Evolutionary conservation across 345 rosid species (phyloP), one percentile per base, ranked within the genome.

Genomic region (Mercurialis annua): DNA sequence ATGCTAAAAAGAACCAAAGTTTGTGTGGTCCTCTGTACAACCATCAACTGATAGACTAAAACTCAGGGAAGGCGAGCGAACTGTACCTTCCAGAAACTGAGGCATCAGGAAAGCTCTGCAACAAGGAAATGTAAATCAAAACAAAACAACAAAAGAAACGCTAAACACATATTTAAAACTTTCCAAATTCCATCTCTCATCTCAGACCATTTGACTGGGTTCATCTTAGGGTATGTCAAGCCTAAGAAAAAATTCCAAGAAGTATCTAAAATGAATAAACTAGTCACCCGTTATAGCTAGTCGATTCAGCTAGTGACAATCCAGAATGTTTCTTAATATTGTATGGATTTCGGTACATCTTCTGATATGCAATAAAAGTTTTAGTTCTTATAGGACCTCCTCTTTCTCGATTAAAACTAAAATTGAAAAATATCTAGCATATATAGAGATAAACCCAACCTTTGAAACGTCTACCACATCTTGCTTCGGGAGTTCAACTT

Each of bases 11-110:
- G 49, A 50, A 59, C 33, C 55, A 38, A 24, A 69, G 30, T 59
- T 49, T 36, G 24, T 33, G 26, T 10, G 15, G 17, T 57, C 56
- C 21, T 2, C 20, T 40, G 9, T 24, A 23, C 31, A 58, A 58
- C 17, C 57, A 59, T 17, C 33, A 54, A 54, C 53, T 42, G 54
- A 11, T 46, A 46, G n/a, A 58, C 18, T 51, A 55, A 27, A 31
- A 23, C 59, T 33, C 33, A 16, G 66, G 67, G 51, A 64, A 61
- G 62, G 26, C 23, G 47, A 31, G 14, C 21, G 44, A 69, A 52
- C 24, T 50, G 21, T 77, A 86, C 90, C 90, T 84, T 52, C 63
- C 69, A 62, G 52, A 70, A 66, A 59, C 43, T 16, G 67, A 62
- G 61, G 67, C 76, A 51, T 23, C 72, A 65, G 72, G 53, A 51